A percentile compares a stretch with the other conserved stretches of the same genome.
Conservation (phyloP, 2,329 filamentous ascomycete species). For the Alternaria burnsii region DNA sequence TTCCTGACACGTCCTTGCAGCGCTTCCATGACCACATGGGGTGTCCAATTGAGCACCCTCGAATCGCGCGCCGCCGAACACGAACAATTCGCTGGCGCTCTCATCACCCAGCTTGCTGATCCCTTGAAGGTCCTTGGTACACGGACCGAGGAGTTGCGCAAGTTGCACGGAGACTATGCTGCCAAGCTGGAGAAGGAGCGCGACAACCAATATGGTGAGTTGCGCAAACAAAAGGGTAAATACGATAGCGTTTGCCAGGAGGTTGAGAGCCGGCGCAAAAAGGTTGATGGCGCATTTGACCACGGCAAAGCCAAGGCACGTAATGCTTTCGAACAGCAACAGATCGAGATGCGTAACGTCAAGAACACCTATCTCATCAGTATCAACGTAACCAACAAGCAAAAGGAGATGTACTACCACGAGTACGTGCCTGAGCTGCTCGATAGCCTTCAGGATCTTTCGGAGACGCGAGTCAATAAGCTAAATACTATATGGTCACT, state of each 20-base stretch:
- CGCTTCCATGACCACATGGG: conserved; percentile 96
- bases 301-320: conserved; percentile 86
- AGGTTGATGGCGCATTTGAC: conserved; percentile 92
- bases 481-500: conserved; percentile 86
- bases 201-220: conserved; percentile 80
- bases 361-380: conserved; percentile 98
- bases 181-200: conserved; percentile 88
- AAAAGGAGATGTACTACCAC: conserved; percentile 97
- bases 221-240: conserved; percentile 90
- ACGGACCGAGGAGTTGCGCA: conserved; percentile 90
- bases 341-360: conserved; percentile 93
- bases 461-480: conserved; percentile 84
- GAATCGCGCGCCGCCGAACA: conserved; percentile 90
- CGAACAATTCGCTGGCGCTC: conserved; percentile 80
- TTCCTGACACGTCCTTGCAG: conserved; percentile 55
- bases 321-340: conserved; percentile 88
- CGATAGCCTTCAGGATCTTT: conserved; percentile 89
- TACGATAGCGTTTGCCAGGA: conserved; percentile 95
- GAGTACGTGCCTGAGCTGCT: conserved; percentile 94
- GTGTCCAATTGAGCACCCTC: conserved; percentile 88
- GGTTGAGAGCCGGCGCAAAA: conserved; percentile 92
- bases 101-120: conserved; percentile 83
- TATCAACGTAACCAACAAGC: conserved; percentile 96
- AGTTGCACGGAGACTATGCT: conserved; percentile 88
- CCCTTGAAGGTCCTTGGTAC: conserved; percentile 77